Base-by-base conservation (phyloP, 805 yeast genomes). In the Monosporozyma servazzii region DNA sequence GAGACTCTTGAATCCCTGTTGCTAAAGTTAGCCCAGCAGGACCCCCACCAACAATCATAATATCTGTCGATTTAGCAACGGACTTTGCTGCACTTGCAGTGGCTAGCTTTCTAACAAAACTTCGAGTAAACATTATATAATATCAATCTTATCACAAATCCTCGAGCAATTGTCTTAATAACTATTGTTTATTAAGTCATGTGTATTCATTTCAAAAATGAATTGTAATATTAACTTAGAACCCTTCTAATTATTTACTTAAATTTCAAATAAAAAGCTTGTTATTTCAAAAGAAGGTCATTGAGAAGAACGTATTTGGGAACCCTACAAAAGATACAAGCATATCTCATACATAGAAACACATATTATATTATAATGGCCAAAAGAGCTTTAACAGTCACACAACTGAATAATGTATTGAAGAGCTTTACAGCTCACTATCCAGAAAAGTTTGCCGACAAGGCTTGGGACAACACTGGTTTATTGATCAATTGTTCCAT, bases 391-490 rank as follows among this genome's bases (percentile, higher is more conserved):
- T 37, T 39, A 25, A 49, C 58, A 8, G 61, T 57, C 48, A 42
- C 54, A 17, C 65, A 62, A 55, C 70, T 84, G 27, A 75, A 75
- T 50, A 64, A 68, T 43, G 74, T 80, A 1, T 71, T 84, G 7
- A 63, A 68, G 8, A 67, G 67, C 0, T 81, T 91, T 53, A 87
- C 88, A 63, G 81, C 78, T 56, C 71, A 82, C n/a, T 93, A 86
- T 62, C 99, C 99, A 2, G 65, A 78, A 15, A 78, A 77, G 45
- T 76, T 86, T 53, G 97, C 98, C 0, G 98, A 91, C 60, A 73
- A 75, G 20, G 67, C 89, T 2, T 93, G 99, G 99, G 99, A 93
- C 63, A 93, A 93, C 66, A 90, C 96, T 0, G 99, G 99, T 1
- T 73, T 93, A 33, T 68, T 93, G 45, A 84, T 93, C 9, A 96